Conservation (phyloP, 805 yeast species). For the Metschnikowia shivogae region DNA sequence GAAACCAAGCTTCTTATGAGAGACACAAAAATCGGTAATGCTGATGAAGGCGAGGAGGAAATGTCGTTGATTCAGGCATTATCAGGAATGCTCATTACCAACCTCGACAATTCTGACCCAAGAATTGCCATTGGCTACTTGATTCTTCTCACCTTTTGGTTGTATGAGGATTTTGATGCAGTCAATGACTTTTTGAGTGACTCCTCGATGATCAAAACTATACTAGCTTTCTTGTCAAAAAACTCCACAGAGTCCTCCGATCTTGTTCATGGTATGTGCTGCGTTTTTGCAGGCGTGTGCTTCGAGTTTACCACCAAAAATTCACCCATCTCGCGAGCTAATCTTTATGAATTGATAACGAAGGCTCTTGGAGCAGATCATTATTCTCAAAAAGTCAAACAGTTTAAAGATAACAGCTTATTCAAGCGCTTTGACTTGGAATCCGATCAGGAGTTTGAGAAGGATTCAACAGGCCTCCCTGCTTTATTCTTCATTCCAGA, state of each 20-base stretch:
- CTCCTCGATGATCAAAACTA: constrained; percentile 57
- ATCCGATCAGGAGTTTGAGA: constrained; percentile 23
- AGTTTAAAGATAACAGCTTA: constrained; percentile 56
- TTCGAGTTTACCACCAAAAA: constrained; percentile 67
- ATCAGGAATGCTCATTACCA: constrained; percentile 66
- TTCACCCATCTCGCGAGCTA: constrained; percentile 62
- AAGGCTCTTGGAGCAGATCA: constrained; percentile 79
- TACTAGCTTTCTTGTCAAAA: constrained; percentile 57
- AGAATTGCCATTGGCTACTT: constrained; percentile 75
- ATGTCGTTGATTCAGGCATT: constrained; percentile 69
- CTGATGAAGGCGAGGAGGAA: constrained; percentile 62
- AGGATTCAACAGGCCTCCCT: constrained; percentile 85
- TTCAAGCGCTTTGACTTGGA: constrained; percentile 51
- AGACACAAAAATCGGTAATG: constrained; percentile 53
- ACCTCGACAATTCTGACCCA: constrained; percentile 60
- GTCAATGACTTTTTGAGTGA: constrained; percentile 74
- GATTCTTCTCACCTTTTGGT: constrained; percentile 69
- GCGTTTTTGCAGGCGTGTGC: constrained; percentile 66
- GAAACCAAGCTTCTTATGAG: constrained; percentile 48
- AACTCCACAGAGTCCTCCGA: constrained; percentile 46
- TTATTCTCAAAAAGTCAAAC: constrained; percentile 66
- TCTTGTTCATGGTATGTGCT: constrained; percentile 67
- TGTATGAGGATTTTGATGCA: constrained; percentile 71
- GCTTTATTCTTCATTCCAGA: constrained; percentile 65
- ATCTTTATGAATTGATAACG: constrained; percentile 56